phyloP scores from a whole-genome alignment of 371 early-diverging fungal species.

The Rhizopus stolonifer region DNA sequence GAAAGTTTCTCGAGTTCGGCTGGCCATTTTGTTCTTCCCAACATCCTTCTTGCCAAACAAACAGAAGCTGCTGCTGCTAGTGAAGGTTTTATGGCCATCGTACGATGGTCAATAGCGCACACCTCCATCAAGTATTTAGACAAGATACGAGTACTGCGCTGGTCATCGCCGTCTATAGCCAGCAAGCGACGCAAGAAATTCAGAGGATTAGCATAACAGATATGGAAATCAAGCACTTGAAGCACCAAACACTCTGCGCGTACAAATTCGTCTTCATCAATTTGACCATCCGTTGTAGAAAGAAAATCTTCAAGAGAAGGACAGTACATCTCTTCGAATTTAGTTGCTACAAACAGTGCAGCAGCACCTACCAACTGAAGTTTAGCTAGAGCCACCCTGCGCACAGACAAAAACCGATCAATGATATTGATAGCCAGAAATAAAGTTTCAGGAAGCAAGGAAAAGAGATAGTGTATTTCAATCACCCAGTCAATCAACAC shows the following conservation, averaged over 20 bases:
- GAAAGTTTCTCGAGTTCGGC: conserved; percentile 69
- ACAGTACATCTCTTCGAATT: conserved; percentile 94
- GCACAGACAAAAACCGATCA: conserved; percentile 93
- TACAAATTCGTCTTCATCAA: conserved; percentile 79
- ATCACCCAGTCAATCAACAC: conserved; percentile 84
- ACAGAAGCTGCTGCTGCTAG: conserved; percentile 82
- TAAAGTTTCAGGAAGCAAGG: conserved; percentile 95
- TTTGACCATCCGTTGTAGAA: conserved; percentile 77
- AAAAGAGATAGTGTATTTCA: conserved; percentile 88
- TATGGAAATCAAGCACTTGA: conserved; percentile 76
- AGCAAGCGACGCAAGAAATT: conserved; percentile 88
- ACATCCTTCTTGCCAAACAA: conserved; percentile 89
- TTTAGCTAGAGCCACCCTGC: conserved; percentile 81
- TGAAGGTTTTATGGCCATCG: conserved; percentile 76
- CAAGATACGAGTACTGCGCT: conserved; percentile 85
- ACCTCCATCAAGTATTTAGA: conserved; percentile 98
- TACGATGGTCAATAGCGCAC: conserved; percentile 82
- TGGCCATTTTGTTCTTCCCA: conserved; percentile 76
- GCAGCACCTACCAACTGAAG: conserved; percentile 98
- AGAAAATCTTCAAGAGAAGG: conserved; percentile 83
- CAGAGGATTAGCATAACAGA: conserved; percentile 87
- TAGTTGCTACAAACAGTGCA: conserved; percentile 91
- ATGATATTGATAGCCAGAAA: conserved; percentile 94
- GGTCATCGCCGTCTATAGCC: conserved; percentile 83
- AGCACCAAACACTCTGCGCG: conserved; percentile 90